Percentiles rank a stretch among this genome's conserved stretches.
phyloP scores from a whole-genome alignment of 345 rosid species.

The Aurinia saxatilis region DNA sequence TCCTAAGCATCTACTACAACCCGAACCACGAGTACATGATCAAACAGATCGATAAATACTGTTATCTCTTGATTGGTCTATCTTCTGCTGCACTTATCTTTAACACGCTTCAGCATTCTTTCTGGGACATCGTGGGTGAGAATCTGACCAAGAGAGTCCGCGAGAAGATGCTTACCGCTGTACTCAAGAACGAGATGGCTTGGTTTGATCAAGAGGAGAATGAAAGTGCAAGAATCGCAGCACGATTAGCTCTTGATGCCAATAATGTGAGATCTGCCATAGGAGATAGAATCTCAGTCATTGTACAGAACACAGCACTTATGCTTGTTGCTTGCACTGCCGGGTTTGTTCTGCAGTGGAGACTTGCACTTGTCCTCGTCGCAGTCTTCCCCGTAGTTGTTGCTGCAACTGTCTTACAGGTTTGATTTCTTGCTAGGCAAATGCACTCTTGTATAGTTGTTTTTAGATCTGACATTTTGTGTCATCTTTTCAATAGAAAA shows the following conservation, averaged over 20 bases:
- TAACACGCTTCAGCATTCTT: conserved; percentile 90
- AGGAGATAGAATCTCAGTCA: conserved; percentile 91
- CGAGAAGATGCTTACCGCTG: conserved; percentile 84
- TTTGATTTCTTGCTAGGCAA: conserved; percentile 19
- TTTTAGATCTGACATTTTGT: background rate
- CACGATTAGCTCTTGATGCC: conserved; percentile 91
- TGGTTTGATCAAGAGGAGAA: conserved; percentile 99
- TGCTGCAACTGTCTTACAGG: conserved; percentile 99
- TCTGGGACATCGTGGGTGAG: conserved; percentile 98
- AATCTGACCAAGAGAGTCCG: conserved; percentile 94
- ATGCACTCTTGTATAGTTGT: background rate
- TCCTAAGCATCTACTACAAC: conserved; percentile 81
- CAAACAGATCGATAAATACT: conserved; percentile 77
- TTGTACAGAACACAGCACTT: conserved; percentile 91
- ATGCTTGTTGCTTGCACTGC: conserved; percentile 98
- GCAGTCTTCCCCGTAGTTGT: conserved; percentile 97
- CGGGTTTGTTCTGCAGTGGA: conserved; percentile 96
- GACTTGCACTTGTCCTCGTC: conserved; percentile 88
- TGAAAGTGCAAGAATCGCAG: conserved; percentile 86
- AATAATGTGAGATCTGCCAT: conserved; percentile 97
- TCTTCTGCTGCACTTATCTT: conserved; percentile 91
- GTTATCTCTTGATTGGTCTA: conserved; percentile 85
- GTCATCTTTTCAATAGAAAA: conserved; percentile 57
- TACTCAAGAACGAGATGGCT: conserved; percentile 90
- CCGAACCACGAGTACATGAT: conserved; percentile 82